Conservation (phyloP, 2,329 filamentous ascomycete species). For the Aspergillus glaucus region DNA sequence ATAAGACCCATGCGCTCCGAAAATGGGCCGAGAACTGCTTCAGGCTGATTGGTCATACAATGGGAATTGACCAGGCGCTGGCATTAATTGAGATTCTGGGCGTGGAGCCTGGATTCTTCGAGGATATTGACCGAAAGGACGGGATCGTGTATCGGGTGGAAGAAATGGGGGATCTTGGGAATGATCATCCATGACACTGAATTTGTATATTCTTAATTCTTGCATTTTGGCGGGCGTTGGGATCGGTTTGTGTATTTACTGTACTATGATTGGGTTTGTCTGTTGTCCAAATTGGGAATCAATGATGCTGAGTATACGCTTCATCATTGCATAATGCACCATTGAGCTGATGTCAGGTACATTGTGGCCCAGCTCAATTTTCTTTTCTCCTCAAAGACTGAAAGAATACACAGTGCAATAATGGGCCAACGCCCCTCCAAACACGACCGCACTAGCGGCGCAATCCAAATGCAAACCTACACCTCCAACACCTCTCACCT, state of each 20-base stretch:
- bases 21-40: constrained; percentile 28
- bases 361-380: background rate
- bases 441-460: constrained; percentile 4
- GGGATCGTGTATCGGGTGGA: constrained; percentile 7
- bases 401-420: background rate
- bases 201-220: background rate
- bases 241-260: background rate
- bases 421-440: constrained; percentile 3
- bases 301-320: background rate
- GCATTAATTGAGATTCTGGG: constrained; percentile 28
- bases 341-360: no score
- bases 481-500: no score
- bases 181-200: background rate
- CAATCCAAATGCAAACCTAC: constrained; percentile 28
- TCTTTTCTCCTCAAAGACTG: background rate
- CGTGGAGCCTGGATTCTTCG: constrained; percentile 20
- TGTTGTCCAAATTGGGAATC: background rate
- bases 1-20: constrained; percentile 18
- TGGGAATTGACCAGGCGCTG: constrained; percentile 35
- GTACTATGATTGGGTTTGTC: background rate
- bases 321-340: background rate
- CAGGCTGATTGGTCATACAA: constrained; percentile 26
- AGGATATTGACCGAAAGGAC: constrained; percentile 14
- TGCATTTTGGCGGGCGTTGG: background rate
- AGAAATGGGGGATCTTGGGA: background rate